A percentile compares a stretch with the other conserved stretches of the same genome.
Evolutionary conservation across 1,284 basidiomycete species (phyloP).

Genomic region (Marasmius tenuissimus): DNA sequence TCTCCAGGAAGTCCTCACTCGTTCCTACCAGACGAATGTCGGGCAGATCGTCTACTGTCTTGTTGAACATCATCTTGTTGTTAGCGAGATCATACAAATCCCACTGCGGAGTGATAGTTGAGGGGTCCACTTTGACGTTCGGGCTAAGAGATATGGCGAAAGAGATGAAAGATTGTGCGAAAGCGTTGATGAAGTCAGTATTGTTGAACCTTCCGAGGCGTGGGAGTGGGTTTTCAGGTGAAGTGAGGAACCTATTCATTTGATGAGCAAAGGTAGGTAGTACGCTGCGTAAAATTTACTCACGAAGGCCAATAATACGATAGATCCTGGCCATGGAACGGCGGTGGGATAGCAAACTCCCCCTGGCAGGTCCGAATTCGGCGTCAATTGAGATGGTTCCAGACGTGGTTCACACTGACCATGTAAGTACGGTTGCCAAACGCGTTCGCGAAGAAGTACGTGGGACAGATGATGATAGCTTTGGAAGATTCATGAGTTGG

Average conservation of each 20-base stretch:
- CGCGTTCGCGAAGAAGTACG: slow-evolving; percentile 24
- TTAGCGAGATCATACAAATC: slow-evolving; percentile 17
- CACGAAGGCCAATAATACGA: slow-evolving; percentile 32
- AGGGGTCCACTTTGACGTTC: slow-evolving; percentile 30
- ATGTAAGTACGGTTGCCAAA: no score
- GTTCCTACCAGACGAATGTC: slow-evolving; percentile 24
- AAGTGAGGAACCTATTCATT: not conserved
- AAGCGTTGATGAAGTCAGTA: slow-evolving; percentile 35
- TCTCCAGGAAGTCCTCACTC: slow-evolving; percentile 21
- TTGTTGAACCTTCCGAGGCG: slow-evolving; percentile 27
- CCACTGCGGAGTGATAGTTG: slow-evolving; percentile 31
- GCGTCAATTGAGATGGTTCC: not conserved
- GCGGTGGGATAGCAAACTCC: slow-evolving; percentile 38
- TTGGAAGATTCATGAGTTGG: not conserved
- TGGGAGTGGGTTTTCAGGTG: slow-evolving; percentile 11
- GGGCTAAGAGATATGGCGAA: slow-evolving; percentile 35
- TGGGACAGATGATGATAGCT: slow-evolving; percentile 38
- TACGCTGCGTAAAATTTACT: not conserved
- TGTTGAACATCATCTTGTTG: slow-evolving; percentile 37
- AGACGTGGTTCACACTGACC: no score
- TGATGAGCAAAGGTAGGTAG: not conserved
- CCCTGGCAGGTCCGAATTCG: slow-evolving; percentile 19
- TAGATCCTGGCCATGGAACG: slow-evolving; percentile 31
- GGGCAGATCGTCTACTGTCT: slow-evolving; percentile 23
- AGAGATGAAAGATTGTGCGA: slow-evolving; percentile 37